Conservation (phyloP, 345 rosid genomes). For the Nasturtium officinale region DNA sequence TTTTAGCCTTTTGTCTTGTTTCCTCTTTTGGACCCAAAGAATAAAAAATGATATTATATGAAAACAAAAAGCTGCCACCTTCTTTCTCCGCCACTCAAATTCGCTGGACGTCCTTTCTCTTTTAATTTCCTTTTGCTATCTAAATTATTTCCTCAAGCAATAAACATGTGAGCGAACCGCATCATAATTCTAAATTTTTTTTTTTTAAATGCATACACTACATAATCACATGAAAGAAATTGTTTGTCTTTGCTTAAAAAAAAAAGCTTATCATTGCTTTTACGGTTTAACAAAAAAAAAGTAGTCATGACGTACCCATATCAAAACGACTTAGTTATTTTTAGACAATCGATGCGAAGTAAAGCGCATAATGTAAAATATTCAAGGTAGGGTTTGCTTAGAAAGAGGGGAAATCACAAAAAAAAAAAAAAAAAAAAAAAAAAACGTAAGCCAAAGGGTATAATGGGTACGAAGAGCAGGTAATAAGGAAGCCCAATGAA, state of each 20-base stretch:
- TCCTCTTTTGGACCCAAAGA: slow-evolving; percentile 36
- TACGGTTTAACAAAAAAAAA: background rate
- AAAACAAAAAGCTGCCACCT: slow-evolving; percentile 36
- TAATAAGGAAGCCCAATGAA: background rate
- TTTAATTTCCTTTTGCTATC: background rate
- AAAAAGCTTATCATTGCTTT: background rate
- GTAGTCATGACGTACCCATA: background rate
- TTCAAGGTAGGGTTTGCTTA: background rate
- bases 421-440: too few relatives aligned
- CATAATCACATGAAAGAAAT: slow-evolving; percentile 6
- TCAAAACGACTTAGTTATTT: background rate
- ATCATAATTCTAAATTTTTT: background rate
- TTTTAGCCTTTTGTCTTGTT: slow-evolving; percentile 36
- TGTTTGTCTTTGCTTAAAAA: background rate
- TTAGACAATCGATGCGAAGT: background rate
- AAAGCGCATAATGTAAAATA: background rate
- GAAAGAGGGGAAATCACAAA: background rate
- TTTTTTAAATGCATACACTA: background rate
- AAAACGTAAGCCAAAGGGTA: background rate
- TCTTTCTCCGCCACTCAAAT: slow-evolving; percentile 41
- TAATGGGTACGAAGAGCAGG: background rate
- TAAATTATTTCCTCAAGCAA: slow-evolving; percentile 10
- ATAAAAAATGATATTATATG: background rate
- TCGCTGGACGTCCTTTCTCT: slow-evolving; percentile 19
- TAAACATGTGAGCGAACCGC: slow-evolving; percentile 35